Evolutionary conservation across 352 stramenopile genomes (phyloP), one percentile per base, ranked within the genome.

Genomic region (Phytopythium cucurbitacearum): DNA sequence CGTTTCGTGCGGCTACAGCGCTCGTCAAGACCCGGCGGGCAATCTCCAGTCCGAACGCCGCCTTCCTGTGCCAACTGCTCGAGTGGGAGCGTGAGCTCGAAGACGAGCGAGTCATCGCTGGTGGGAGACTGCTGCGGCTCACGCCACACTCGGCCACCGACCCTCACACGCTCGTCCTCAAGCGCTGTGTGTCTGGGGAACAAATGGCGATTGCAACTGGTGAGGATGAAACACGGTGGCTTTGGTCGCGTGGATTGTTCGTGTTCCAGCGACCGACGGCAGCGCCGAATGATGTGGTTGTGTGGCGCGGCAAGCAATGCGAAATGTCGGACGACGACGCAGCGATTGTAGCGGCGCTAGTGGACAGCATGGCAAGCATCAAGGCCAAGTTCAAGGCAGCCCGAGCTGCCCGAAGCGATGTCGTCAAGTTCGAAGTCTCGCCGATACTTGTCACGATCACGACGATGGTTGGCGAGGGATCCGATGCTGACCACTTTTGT

Each of bases 11-110:
- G 5, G 73, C 73, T 32, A 51, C 59, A 13, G 57, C 58, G 4
- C 16, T 75, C 28, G 75, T 89, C 9, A 87, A 84, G 49, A 38
- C 40, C 10, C 53, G 71, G 36, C 65, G 78, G 16, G 50, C 71
- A 16, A 84, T 89, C 40, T 76, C 64, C 21, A 87, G 69, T 50
- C 78, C 78, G 8, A 89, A 89, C 49, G 60, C 75, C 7, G 78
- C 73, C 3, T 89, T 89, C 45, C 65, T 85, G 33, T 86, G 75
- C 47, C 78, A 89, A 46, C 65, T 89, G 21, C 65, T 89, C 15
- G 75, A 85, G 46, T 89, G 75, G 73, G 73, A 85, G 38, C 71
- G 69, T 43, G 68, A 77, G 9, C 54, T 81, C 28, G 58, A 64
- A 8, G 43, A 7, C 4, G 7, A 34, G 15, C 13, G 7, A 34